Evolutionary conservation across 306 rosid genomes (phyloP), one percentile per base, ranked within the genome.

Genomic region (Comarum palustre): DNA sequence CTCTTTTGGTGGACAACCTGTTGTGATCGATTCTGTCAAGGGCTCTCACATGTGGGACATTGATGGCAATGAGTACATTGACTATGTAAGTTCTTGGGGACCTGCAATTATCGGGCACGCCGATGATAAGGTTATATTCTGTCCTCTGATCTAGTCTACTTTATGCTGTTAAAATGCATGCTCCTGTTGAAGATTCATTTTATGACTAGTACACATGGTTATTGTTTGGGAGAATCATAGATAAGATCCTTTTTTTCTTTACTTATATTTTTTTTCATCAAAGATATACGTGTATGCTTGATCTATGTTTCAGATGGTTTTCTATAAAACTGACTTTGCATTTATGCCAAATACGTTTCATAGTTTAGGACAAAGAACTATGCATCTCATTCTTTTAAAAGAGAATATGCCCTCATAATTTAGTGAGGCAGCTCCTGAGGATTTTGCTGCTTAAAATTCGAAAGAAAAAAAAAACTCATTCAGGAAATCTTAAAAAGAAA

Each of bases 81-180:
- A 94, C 85, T 94, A 94, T 73, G 99, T 94, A 8, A 97, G 99
- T 71, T 94, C 99, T 71, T 94, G 99, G 99, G 99, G 99, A 24
- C 99, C 99, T 43, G 99, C 97, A 7, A 91, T 95, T 31, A 91
- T 95, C n/a, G 99, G 99, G 36, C 99, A 95, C 34, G 96, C 99
- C 0, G 95, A 94, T 79, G 95, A 89, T 77, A 78, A 88, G 96
- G 98, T 93, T 74, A 29, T 51, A 45, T 54, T 81, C 43, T 73
- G 9, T 73, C 2, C 43, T 43, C 47, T 27, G 17, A 27, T 66
- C 22, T 48, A 57, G 14, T 29, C 54, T 39, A 45, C 31, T 13
- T 67, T 57, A 57, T 24, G 32, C 34, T 36, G 20, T 77, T 20
- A 20, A 43, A 12, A 12, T 32, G 48, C 46, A 11, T n/a, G 31